Conservation (phyloP, 768 basidiomycete genomes). For the Russula abietina region DNA sequence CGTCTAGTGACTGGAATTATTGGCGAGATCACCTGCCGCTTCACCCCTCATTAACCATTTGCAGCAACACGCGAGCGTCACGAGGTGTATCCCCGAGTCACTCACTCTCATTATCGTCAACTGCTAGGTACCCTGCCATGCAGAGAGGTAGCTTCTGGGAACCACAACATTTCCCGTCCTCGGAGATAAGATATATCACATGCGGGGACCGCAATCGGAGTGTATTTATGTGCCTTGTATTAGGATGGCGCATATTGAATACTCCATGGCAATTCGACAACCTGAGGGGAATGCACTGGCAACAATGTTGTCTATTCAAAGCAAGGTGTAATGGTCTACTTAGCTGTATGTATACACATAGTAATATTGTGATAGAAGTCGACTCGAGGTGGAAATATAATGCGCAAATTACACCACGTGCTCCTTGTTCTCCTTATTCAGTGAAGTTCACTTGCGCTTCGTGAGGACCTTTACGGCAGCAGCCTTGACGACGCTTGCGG, state of each 20-base stretch:
- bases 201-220: background rate
- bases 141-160: no score
- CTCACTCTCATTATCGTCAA: no score
- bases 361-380: background rate
- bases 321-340: background rate
- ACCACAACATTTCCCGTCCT: background rate
- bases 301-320: background rate
- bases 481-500: constrained; percentile 63
- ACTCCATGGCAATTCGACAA: background rate
- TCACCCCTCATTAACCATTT: no score
- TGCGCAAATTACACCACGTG: background rate
- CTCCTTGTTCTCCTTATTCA: no score
- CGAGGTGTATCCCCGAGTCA: no score
- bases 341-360: background rate
- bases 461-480: constrained; percentile 70
- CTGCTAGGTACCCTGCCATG: no score
- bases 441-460: constrained; percentile 44
- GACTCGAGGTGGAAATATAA: background rate
- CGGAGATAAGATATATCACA: background rate
- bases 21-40: no score
- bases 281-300: no score
- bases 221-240: no score
- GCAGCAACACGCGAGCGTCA: no score
- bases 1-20: no score
- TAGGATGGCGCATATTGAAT: background rate